Conservation (phyloP, 805 yeast genomes). For the Saturnispora halmiae region DNA sequence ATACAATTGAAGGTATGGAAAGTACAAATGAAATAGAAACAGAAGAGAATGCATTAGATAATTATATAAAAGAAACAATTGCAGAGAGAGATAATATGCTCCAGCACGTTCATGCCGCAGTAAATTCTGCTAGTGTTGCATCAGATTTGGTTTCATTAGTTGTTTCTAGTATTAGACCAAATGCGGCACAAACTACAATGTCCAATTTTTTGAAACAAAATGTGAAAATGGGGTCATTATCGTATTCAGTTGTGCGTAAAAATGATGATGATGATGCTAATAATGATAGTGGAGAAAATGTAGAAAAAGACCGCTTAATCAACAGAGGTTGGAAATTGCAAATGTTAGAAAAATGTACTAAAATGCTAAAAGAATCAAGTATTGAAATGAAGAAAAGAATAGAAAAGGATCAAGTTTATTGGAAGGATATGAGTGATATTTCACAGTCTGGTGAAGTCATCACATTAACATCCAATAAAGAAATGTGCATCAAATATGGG, state of each 20-base stretch:
- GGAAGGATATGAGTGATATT: slow-evolving; percentile 43
- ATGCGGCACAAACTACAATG: slow-evolving; percentile 79
- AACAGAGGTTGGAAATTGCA: slow-evolving; percentile 82
- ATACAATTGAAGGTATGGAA: not conserved
- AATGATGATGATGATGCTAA: slow-evolving; percentile 14
- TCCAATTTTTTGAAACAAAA: slow-evolving; percentile 71
- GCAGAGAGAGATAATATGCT: slow-evolving; percentile 46
- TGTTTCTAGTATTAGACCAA: slow-evolving; percentile 73
- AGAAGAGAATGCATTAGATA: slow-evolving; percentile 15
- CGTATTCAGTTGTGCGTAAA: slow-evolving; percentile 27
- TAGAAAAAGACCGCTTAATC: slow-evolving; percentile 22
- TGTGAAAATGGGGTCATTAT: slow-evolving; percentile 68
- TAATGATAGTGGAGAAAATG: slow-evolving; percentile 14
- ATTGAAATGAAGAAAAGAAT: slow-evolving; percentile 45
- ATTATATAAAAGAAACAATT: slow-evolving; percentile 31
- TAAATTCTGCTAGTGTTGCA: slow-evolving; percentile 83
- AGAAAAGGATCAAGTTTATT: slow-evolving; percentile 53
- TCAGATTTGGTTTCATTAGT: slow-evolving; percentile 80
- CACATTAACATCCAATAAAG: slow-evolving; percentile 39
- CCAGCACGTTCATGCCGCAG: slow-evolving; percentile 50
- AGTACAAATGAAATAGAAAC: slow-evolving; percentile 12
- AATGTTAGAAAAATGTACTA: slow-evolving; percentile 49
- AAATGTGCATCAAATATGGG: slow-evolving; percentile 79
- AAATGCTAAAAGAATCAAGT: slow-evolving; percentile 43
- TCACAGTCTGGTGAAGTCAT: slow-evolving; percentile 50